These are phyloP conservation scores for Boletus barrowsii DNA, from an alignment of 768 basidiomycete species.

Conservation along the genomic window DNA sequence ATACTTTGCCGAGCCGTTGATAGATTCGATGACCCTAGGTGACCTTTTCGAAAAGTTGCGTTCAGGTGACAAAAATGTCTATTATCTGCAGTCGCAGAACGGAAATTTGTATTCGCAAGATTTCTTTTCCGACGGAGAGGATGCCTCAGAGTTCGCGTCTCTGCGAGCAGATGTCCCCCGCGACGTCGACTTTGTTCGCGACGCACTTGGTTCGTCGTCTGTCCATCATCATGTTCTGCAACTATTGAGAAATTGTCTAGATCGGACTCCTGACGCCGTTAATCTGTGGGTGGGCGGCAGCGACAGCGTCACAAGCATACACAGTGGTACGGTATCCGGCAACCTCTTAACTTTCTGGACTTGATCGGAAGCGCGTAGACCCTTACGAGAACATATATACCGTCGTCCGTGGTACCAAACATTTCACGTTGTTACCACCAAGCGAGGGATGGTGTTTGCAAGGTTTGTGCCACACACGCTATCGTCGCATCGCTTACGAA, in stretches of 20 bases:
- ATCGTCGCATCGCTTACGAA: constrained; percentile 7
- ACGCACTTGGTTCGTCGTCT: constrained; percentile 63
- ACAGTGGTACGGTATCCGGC: constrained; percentile 57
- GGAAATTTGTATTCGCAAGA: constrained; percentile 70
- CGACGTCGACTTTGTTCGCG: constrained; percentile 71
- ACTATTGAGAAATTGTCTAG: constrained; percentile 31
- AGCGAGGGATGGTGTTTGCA: constrained; percentile 82
- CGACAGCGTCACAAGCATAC: constrained; percentile 77
- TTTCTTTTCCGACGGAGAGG: constrained; percentile 37
- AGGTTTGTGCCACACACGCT: constrained; percentile 47
- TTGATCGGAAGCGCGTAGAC: constrained; percentile 39
- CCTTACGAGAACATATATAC: constrained; percentile 95
- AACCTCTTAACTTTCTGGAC: neutral
- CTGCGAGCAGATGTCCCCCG: constrained; percentile 64
- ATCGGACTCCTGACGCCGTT: constrained; percentile 75
- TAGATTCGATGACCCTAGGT: constrained; percentile 64
- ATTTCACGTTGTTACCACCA: constrained; percentile 84
- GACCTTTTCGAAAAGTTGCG: constrained; percentile 46
- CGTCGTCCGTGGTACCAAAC: constrained; percentile 79
- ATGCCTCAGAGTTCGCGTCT: constrained; percentile 56
- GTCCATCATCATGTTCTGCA: neutral
- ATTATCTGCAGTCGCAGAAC: constrained; percentile 89
- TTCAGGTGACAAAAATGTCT: constrained; percentile 41
- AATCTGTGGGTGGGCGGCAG: constrained; percentile 90
- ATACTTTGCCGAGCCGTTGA: constrained; percentile 76